A percentile compares a stretch with the other conserved stretches of the same genome.
Evolutionary conservation across 2,329 filamentous ascomycete genomes (phyloP).

Genomic region (Colletotrichum sansevieriae): DNA sequence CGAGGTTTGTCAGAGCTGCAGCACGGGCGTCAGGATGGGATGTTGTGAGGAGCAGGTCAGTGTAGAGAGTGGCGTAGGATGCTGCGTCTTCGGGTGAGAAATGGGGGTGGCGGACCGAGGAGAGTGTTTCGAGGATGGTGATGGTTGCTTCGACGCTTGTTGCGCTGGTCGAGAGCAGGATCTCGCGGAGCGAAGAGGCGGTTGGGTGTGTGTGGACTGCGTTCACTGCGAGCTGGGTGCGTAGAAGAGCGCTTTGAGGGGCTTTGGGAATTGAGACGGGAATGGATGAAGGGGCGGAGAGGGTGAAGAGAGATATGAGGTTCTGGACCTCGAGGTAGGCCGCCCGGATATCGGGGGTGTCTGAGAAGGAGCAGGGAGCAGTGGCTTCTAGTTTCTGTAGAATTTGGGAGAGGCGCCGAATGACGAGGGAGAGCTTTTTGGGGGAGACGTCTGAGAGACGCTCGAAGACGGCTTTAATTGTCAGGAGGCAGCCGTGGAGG

Average conservation of each 20-base stretch:
- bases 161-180: constrained; percentile 12
- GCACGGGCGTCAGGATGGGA: constrained; percentile 60
- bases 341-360: constrained; percentile 57
- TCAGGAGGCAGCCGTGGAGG: constrained; percentile 70
- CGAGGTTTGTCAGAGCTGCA: constrained; percentile 62
- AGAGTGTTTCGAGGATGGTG: constrained; percentile 54
- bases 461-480: constrained; percentile 68
- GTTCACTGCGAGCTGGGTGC: constrained; percentile 54
- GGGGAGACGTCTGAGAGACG: constrained; percentile 56
- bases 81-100: constrained; percentile 46
- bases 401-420: constrained; percentile 49
- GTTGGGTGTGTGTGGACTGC: constrained; percentile 45
- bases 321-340: constrained; percentile 63
- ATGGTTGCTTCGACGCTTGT: constrained; percentile 54
- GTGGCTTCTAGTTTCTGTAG: constrained; percentile 41
- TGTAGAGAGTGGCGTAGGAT: constrained; percentile 55
- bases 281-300: constrained; percentile 10
- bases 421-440: constrained; percentile 51
- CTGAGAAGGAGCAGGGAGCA: constrained; percentile 29
- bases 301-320: constrained; percentile 51
- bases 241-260: constrained; percentile 52
- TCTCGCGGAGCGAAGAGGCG: constrained; percentile 29
- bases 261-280: constrained; percentile 7
- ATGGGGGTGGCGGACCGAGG: constrained; percentile 47
- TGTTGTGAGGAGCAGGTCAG: constrained; percentile 55